Evolutionary conservation across 129 eudicot species (phyloP).

Genomic region (Cynara cardunculus): DNA sequence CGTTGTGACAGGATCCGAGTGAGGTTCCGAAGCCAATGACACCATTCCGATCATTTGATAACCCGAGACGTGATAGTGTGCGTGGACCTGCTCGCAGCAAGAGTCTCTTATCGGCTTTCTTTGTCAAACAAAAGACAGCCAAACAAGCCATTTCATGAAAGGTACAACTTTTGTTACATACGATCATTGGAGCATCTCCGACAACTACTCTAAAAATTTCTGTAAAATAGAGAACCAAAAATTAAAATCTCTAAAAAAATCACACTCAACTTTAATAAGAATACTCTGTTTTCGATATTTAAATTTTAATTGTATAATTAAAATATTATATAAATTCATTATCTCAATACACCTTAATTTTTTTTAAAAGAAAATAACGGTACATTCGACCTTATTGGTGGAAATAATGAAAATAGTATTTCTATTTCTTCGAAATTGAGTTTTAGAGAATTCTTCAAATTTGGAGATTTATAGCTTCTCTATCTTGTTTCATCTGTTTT

Average conservation of each 20-base stretch:
- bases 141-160: constrained; percentile 23
- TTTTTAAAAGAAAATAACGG: too few species aligned
- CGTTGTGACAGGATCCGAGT: constrained; percentile 47
- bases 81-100: constrained; percentile 73
- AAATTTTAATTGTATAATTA: neutral
- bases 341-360: neutral
- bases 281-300: neutral
- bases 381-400: neutral
- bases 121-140: constrained; percentile 75
- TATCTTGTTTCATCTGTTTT: too few species aligned
- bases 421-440: neutral
- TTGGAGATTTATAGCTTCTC: too few species aligned
- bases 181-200: neutral
- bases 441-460: neutral
- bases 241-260: neutral
- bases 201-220: neutral
- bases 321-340: neutral
- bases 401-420: neutral
- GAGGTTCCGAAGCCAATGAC: constrained; percentile 57
- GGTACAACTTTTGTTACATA: constrained; percentile 27
- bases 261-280: neutral
- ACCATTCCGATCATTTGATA: constrained; percentile 70
- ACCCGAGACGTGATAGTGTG: constrained; percentile 34
- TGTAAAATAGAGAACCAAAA: neutral
- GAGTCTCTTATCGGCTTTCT: constrained; percentile 78